Evolutionary conservation across 176 grass and related monocot genomes (phyloP), one percentile per base, ranked within the genome.

Genomic region (Hyparrhenia diplandra): DNA sequence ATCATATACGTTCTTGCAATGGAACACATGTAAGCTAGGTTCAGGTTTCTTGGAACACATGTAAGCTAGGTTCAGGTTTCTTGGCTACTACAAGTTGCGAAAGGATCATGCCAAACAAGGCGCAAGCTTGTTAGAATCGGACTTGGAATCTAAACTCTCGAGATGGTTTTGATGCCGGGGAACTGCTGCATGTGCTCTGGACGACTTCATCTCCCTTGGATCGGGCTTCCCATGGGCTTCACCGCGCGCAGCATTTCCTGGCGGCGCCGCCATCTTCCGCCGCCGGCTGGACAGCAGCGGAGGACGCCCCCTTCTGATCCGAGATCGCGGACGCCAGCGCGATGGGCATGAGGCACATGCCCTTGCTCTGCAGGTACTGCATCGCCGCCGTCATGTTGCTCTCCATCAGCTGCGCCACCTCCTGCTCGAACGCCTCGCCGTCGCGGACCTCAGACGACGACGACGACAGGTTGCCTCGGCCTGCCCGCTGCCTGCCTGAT

Each of bases 351-450:
- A 92, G 89, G 80, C 84, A 92, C 37, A 92, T 67, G 28, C 89
- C 92, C 84, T 95, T 95, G 71, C 77, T 86, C 59, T 90, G 92
- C 32, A 95, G 82, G 87, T 89, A 95, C 81, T 92, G 89, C 92
- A 95, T 95, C 29, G 89, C 89, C 39, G 85, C 64, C 28, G 86
- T 88, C 92, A 95, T 79, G 57, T 85, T 84, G 28, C 64, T 55
- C 81, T 95, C 92, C 92, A 95, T 92, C 55, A 95, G 68, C 49
- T 83, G 62, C 54, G 73, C 84, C 27, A 92, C 85, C 81, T 94
- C 85, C 52, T 87, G 81, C 78, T 94, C 87, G 45, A 94, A 86
- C 6, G 79, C 68, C 24, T 6, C 54, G 54, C 64, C 77, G n/a
- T 90, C 88, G 24, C 65, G 77, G 30, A 49, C 23, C 61, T 80